phyloP scores from a whole-genome alignment of 2,329 filamentous ascomycete genomes.

The Talaromyces sp. region DNA sequence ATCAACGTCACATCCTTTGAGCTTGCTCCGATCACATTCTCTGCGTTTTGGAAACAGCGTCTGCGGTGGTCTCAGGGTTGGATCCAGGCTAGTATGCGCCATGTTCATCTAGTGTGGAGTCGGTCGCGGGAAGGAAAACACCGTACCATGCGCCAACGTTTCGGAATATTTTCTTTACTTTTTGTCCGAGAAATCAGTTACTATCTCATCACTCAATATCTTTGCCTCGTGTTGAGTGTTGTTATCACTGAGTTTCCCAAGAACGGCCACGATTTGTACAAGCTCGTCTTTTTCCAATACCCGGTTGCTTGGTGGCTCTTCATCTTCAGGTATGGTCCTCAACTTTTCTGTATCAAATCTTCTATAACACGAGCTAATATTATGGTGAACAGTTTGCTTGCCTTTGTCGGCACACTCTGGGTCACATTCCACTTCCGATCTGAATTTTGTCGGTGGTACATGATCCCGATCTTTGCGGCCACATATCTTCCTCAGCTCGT shows the following conservation, averaged over 20 bases:
- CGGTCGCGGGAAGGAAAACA: constrained; percentile 30
- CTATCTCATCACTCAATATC: constrained; percentile 50
- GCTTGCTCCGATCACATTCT: constrained; percentile 45
- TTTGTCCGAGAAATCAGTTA: constrained; percentile 48
- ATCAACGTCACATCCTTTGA: constrained; percentile 50
- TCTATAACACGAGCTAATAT: not conserved
- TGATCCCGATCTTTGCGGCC: constrained; percentile 44
- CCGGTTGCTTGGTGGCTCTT: constrained; percentile 49
- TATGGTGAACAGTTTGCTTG: constrained; percentile 35
- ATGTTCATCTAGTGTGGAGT: constrained; percentile 44
- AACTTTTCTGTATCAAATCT: no score
- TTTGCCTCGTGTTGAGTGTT: constrained; percentile 46
- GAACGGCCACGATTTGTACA: constrained; percentile 35
- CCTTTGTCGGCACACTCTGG: constrained; percentile 45
- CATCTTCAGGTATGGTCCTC: constrained; percentile 36
- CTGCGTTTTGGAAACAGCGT: constrained; percentile 50
- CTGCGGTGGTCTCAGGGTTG: constrained; percentile 52
- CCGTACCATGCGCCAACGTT: constrained; percentile 38
- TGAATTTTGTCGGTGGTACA: constrained; percentile 43
- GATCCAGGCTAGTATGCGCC: constrained; percentile 47
- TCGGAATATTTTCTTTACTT: constrained; percentile 46
- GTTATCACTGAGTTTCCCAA: constrained; percentile 46
- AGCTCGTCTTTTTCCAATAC: constrained; percentile 49
- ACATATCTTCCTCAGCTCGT: constrained; percentile 46
- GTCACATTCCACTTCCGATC: constrained; percentile 47